Conservation (phyloP, 768 basidiomycete species). For the Tremella mesenterica region DNA sequence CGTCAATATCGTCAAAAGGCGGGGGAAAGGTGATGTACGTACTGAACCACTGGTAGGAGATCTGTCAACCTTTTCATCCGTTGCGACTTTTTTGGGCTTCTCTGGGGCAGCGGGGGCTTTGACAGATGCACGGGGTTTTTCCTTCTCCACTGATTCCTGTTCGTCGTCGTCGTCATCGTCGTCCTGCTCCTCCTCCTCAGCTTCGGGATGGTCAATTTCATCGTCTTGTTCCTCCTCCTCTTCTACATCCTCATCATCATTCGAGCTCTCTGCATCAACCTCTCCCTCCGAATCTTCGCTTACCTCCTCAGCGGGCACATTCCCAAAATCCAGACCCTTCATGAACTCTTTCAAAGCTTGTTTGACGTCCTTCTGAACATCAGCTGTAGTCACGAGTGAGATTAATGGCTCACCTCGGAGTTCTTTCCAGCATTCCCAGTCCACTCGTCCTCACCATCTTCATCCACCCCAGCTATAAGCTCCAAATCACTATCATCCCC, state of each 20-base stretch:
- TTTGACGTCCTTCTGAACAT: slow-evolving; percentile 31
- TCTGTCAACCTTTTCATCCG: slow-evolving; percentile 4
- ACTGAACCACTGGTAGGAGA: slow-evolving; percentile 17
- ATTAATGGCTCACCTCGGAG: slow-evolving; percentile 19
- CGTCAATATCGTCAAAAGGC: too few relatives aligned
- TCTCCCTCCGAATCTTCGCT: slow-evolving; percentile 31
- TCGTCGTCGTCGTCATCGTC: slow-evolving; percentile 14
- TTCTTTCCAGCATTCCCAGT: background rate
- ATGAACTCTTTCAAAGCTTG: slow-evolving; percentile 40
- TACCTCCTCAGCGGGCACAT: slow-evolving; percentile 9
- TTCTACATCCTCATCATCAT: slow-evolving; percentile 27
- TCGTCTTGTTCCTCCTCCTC: slow-evolving; percentile 16
- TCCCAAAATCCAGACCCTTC: slow-evolving; percentile 40
- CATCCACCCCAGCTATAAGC: slow-evolving; percentile 37
- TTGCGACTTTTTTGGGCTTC: slow-evolving; percentile 1
- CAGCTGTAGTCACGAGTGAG: background rate
- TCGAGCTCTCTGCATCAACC: slow-evolving; percentile 19
- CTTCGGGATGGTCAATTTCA: slow-evolving; percentile 4
- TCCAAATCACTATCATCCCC: slow-evolving; percentile 43
- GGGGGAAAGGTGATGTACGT: slow-evolving; percentile 2
- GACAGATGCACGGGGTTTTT: slow-evolving; percentile 7
- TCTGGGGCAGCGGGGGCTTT: slow-evolving; percentile 38
- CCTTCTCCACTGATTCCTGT: slow-evolving; percentile 7
- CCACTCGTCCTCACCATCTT: slow-evolving; percentile 25
- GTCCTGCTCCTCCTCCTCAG: slow-evolving; percentile 4